These are phyloP conservation scores for Mycena rosella DNA, from an alignment of 768 basidiomycete genomes.

Conservation along the genomic window DNA sequence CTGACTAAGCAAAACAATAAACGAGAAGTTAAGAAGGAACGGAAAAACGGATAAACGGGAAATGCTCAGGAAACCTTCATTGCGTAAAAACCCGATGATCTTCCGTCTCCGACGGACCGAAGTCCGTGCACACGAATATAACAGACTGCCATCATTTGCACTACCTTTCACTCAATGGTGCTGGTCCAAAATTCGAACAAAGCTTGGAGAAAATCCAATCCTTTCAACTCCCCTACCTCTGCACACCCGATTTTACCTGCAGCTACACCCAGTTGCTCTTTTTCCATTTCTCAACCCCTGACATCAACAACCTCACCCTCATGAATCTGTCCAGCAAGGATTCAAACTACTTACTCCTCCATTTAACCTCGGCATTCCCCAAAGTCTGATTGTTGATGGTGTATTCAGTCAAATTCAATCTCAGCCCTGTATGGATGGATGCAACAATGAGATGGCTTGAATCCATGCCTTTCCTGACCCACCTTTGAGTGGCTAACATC, in stretches of 20 bases:
- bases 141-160: conserved; percentile 62
- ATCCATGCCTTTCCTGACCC: conserved; percentile 33
- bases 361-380: conserved; percentile 63
- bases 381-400: conserved; percentile 68
- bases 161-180: conserved; percentile 72
- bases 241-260: conserved; percentile 63
- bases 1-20: too few species aligned
- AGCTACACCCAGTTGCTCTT: conserved; percentile 61
- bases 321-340: conserved; percentile 63
- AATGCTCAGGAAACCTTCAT: too few species aligned
- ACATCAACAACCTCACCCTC: conserved; percentile 68
- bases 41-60: too few species aligned
- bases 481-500: conserved; percentile 54
- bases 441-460: conserved; percentile 49
- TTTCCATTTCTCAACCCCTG: conserved; percentile 66
- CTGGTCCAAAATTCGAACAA: conserved; percentile 65
- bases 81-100: too few species aligned
- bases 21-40: too few species aligned
- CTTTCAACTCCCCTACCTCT: conserved; percentile 62
- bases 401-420: conserved; percentile 57
- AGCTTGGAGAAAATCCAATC: conserved; percentile 49
- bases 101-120: too few species aligned
- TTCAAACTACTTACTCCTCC: conserved; percentile 62
- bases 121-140: too few species aligned
- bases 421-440: conserved; percentile 40